Percentiles rank a stretch among this genome's conserved stretches.
Conservation (phyloP, 2,329 filamentous ascomycete genomes). For the Claviceps lovelessii region DNA sequence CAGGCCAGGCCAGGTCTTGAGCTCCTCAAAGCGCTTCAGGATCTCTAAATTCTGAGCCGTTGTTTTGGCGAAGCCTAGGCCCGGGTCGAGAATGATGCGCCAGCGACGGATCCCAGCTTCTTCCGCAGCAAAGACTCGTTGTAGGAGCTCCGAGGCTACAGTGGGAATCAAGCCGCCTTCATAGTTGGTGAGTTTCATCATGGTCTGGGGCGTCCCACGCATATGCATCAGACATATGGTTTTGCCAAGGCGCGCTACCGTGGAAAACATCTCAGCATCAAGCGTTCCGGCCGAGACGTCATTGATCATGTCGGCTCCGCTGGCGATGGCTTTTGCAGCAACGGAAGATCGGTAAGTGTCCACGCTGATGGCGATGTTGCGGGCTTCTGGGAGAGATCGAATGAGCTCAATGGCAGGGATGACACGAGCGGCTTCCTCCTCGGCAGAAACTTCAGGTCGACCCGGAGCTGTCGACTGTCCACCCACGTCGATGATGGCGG, state of each 20-base stretch:
- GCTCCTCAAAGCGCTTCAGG: constrained; percentile 48
- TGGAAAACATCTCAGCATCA: constrained; percentile 68
- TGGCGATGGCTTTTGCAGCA: constrained; percentile 58
- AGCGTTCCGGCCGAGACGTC: constrained; percentile 76
- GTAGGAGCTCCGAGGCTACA: constrained; percentile 52
- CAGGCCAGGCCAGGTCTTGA: constrained; percentile 51
- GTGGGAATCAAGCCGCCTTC: constrained; percentile 50
- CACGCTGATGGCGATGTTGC: constrained; percentile 60
- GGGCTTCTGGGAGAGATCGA: constrained; percentile 48
- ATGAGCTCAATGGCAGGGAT: constrained; percentile 66
- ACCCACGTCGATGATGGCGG: constrained; percentile 79
- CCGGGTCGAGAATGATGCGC: constrained; percentile 90
- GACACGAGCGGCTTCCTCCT: constrained; percentile 65
- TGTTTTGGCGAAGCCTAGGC: constrained; percentile 86
- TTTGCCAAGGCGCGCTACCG: constrained; percentile 61
- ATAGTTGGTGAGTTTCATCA: constrained; percentile 58
- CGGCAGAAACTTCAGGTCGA: constrained; percentile 49
- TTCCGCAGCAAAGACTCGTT: constrained; percentile 60
- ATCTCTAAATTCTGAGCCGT: constrained; percentile 68
- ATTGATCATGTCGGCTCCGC: constrained; percentile 86
- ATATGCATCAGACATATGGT: constrained; percentile 86
- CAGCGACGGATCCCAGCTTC: constrained; percentile 73
- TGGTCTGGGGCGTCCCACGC: constrained; percentile 73
- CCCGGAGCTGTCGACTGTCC: constrained; percentile 84
- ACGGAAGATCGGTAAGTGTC: constrained; percentile 87